These are phyloP conservation scores for Diaporthe amygdali DNA, from an alignment of 2,329 filamentous ascomycete genomes.

Conservation along the genomic window DNA sequence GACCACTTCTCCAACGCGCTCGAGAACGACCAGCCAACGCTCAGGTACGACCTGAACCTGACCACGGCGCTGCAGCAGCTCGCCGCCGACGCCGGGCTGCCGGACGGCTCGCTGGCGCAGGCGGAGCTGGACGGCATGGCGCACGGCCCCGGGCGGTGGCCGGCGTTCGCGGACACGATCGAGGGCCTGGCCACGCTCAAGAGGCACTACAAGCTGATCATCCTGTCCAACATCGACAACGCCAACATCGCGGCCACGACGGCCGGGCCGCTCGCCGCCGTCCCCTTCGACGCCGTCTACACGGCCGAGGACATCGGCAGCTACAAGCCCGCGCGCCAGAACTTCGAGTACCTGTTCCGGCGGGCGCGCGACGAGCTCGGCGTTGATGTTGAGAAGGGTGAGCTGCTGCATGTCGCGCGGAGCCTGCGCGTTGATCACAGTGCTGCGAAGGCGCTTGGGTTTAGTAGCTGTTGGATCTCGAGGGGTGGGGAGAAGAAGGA, in stretches of 20 bases:
- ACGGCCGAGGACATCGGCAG: constrained; percentile 74
- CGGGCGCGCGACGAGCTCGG: constrained; percentile 59
- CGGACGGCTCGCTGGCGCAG: constrained; percentile 33
- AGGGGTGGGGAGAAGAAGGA: constrained; percentile 47
- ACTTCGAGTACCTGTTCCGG: constrained; percentile 70
- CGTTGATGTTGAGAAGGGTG: constrained; percentile 49
- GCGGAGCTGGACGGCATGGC: constrained; percentile 56
- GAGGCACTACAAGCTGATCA: constrained; percentile 59
- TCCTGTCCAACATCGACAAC: constrained; percentile 65
- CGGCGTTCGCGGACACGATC: constrained; percentile 62
- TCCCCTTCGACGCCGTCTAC: constrained; percentile 65
- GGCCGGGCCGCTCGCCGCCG: constrained; percentile 47
- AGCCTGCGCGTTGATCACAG: constrained; percentile 71
- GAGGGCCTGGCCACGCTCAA: constrained; percentile 54
- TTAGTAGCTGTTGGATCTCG: constrained; percentile 71
- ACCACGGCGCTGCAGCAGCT: constrained; percentile 51
- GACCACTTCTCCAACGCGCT: constrained; percentile 53
- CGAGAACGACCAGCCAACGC: constrained; percentile 57
- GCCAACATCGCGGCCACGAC: constrained; percentile 40
- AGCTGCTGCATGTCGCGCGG: constrained; percentile 72
- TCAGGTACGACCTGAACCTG: constrained; percentile 67
- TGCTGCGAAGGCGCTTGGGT: constrained; percentile 63
- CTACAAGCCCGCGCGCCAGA: constrained; percentile 70
- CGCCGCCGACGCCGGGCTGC: constrained; percentile 47
- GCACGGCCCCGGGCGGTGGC: constrained; percentile 56